Evolutionary conservation across 2,329 filamentous ascomycete genomes (phyloP).

Genomic region (Colletotrichum filicis): DNA sequence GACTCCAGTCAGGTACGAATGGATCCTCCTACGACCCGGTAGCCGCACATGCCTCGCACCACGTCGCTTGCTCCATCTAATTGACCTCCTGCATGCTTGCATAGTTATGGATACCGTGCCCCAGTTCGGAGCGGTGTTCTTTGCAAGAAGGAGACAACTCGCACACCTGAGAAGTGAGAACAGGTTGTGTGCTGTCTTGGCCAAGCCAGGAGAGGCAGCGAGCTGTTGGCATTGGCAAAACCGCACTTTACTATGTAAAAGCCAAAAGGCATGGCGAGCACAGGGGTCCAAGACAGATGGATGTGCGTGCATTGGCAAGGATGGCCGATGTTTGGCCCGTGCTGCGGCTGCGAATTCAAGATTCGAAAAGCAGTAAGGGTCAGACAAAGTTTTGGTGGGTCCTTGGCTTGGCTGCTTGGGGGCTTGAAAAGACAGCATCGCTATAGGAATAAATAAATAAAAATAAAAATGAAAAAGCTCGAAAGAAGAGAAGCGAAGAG

Average conservation of each 20-base stretch:
- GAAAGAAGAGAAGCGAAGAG: neutral
- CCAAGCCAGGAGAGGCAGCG: slow-evolving; percentile 17
- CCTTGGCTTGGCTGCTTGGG: neutral
- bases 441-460: too few relatives aligned
- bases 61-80: slow-evolving; percentile 7
- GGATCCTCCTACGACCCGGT: neutral
- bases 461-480: too few relatives aligned
- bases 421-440: too few relatives aligned
- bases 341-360: neutral
- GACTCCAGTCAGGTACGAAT: slow-evolving; percentile 15
- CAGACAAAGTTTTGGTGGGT: neutral
- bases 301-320: neutral
- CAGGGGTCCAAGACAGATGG: slow-evolving; percentile 2
- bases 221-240: neutral
- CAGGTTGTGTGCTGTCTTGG: slow-evolving; percentile 23
- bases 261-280: neutral
- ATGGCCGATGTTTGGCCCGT: slow-evolving; percentile 14
- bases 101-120: neutral
- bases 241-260: too few relatives aligned
- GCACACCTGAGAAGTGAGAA: slow-evolving; percentile 10
- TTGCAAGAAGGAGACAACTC: slow-evolving; percentile 23
- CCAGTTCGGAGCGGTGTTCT: neutral
- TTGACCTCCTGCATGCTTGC: slow-evolving; percentile 1
- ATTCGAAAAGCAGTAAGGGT: neutral
- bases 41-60: slow-evolving; percentile 18